Percentiles rank a stretch among this genome's conserved stretches.
These are phyloP conservation scores for Berberis vulgaris DNA, from an alignment of 164 flowering plant genomes.

Conservation along the genomic window DNA sequence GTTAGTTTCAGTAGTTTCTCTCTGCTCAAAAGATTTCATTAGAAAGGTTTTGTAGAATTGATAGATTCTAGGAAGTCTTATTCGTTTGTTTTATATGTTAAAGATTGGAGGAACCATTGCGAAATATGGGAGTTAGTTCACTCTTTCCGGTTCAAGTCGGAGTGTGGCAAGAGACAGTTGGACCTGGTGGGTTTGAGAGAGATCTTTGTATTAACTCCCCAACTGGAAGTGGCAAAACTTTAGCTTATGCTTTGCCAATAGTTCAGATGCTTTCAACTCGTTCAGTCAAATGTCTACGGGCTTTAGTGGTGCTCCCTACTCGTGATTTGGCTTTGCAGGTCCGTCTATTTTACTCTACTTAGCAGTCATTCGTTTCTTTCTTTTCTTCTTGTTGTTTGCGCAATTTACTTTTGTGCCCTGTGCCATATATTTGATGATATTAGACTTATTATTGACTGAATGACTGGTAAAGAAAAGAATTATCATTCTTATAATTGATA, in stretches of 20 bases:
- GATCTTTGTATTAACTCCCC: conserved; percentile 87
- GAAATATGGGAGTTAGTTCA: conserved; percentile 47
- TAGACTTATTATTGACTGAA: background rate
- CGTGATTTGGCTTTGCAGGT: conserved; percentile 96
- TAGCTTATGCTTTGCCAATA: conserved; percentile 88
- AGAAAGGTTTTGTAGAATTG: too few relatives aligned
- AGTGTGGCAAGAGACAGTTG: conserved; percentile 88
- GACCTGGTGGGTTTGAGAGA: conserved; percentile 78
- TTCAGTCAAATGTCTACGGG: conserved; percentile 59
- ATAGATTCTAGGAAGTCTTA: too few relatives aligned
- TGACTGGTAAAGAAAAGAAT: background rate
- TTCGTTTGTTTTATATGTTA: background rate
- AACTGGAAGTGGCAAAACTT: conserved; percentile 88
- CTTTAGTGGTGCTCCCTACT: conserved; percentile 88
- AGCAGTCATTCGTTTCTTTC: background rate
- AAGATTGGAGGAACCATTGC: conserved; percentile 64
- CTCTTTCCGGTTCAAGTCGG: conserved; percentile 84
- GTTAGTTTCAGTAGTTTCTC: background rate
- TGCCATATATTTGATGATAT: background rate
- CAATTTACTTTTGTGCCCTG: background rate
- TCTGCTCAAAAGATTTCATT: too few relatives aligned
- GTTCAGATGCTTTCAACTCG: conserved; percentile 68
- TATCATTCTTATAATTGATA: background rate
- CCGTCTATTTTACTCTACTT: background rate
- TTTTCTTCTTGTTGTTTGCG: background rate